Evolutionary conservation across 176 grass and related monocot genomes (phyloP).

Genomic region (Carex myosuroides): DNA sequence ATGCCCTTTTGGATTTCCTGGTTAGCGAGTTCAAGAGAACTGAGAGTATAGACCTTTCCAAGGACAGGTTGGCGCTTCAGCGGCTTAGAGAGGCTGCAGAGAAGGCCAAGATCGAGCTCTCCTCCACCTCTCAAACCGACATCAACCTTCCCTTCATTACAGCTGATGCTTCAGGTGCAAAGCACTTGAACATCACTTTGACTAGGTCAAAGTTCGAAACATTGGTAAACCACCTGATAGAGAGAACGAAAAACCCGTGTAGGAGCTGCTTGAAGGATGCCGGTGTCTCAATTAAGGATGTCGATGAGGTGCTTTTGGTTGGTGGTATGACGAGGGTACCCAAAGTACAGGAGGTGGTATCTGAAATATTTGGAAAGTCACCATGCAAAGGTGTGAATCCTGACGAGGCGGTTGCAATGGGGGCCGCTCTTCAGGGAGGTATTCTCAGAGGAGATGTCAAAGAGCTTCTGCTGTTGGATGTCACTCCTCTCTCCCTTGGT

Average conservation of each 20-base stretch:
- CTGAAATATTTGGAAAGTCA: slow-evolving; percentile 53
- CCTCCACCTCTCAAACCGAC: slow-evolving; percentile 63
- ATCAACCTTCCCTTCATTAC: slow-evolving; percentile 78
- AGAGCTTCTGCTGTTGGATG: slow-evolving; percentile 66
- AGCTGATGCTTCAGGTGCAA: slow-evolving; percentile 67
- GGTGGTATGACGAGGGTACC: slow-evolving; percentile 81
- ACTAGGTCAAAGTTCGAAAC: slow-evolving; percentile 66
- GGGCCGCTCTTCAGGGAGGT: slow-evolving; percentile 64
- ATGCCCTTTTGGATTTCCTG: slow-evolving; percentile 56
- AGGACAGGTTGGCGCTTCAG: slow-evolving; percentile 58
- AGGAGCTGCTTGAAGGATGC: slow-evolving; percentile 76
- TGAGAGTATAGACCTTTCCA: slow-evolving; percentile 59
- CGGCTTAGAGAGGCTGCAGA: slow-evolving; percentile 62
- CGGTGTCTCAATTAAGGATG: slow-evolving; percentile 49
- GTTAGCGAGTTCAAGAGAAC: slow-evolving; percentile 57
- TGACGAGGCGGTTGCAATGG: slow-evolving; percentile 75
- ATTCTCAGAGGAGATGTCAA: slow-evolving; percentile 80
- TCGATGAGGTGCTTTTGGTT: slow-evolving; percentile 72
- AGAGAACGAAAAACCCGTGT: slow-evolving; percentile 54
- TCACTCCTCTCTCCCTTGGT: slow-evolving; percentile 69
- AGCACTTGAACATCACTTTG: slow-evolving; percentile 66
- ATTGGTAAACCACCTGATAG: slow-evolving; percentile 58
- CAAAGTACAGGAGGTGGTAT: slow-evolving; percentile 62
- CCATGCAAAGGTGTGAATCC: slow-evolving; percentile 78
- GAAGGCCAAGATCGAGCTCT: slow-evolving; percentile 74